Base-by-base conservation (phyloP, 2,329 filamentous ascomycete genomes). In the Cadophora sp. region DNA sequence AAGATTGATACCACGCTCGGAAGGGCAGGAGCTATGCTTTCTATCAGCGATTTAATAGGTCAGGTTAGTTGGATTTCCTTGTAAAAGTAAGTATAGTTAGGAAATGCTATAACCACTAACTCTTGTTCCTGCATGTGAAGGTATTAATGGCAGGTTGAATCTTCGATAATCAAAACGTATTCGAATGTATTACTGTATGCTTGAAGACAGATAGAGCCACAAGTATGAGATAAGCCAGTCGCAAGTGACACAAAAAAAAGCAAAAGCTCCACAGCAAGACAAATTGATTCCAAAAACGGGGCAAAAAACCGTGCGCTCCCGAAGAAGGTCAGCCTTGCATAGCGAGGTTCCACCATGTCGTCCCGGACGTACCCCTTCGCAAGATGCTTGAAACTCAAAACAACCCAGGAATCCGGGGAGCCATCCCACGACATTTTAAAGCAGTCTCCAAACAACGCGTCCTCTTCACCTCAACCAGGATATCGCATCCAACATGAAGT, bases 1-100 rank as follows among this genome's bases (percentile, higher is more conserved):
- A 96, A 99, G 81, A 91, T 99, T 75, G 92, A 96, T 76, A 84
- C 88, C 45, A 92, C 96, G 18, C 85, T 99, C 72, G 86, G 92
- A 50, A 89, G 95, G 75, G 89, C 88, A 56, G 89, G 90, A 70
- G 71, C 75, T 83, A 80, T 75, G 72, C 74, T 59, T n/a, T n/a
- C n/a, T n/a, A n/a, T n/a, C n/a, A n/a, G n/a, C n/a, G n/a, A n/a
- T n/a, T n/a, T n/a, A n/a, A n/a, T n/a, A n/a, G n/a, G n/a, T n/a
- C n/a, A n/a, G n/a, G n/a, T n/a, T n/a, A n/a, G n/a, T n/a, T n/a
- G n/a, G n/a, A n/a, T n/a, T n/a, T n/a, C n/a, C n/a, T n/a, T n/a
- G n/a, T n/a, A n/a, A n/a, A n/a, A n/a, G n/a, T n/a, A n/a, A n/a
- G n/a, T n/a, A n/a, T n/a, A n/a, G n/a, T n/a, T n/a, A n/a, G n/a